Percentiles rank a stretch among this genome's conserved stretches.
phyloP scores from a whole-genome alignment of 208 protist genomes.

The Tetramitus jugosus region DNA sequence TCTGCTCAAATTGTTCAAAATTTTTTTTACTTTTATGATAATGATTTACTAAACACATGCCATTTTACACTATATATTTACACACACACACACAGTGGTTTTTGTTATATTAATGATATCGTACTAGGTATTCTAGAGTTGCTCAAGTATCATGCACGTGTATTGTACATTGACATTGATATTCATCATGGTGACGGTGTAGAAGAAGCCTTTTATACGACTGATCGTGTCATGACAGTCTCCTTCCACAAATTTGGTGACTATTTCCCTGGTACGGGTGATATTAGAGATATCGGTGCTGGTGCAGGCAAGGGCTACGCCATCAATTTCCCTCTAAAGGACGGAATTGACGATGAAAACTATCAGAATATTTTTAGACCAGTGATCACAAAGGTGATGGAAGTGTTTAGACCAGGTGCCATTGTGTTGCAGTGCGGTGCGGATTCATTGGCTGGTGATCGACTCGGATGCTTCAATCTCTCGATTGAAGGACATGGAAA shows the following conservation, averaged over 20 bases:
- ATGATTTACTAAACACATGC: too few relatives aligned
- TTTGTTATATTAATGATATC: conserved; percentile 99
- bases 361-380: conserved; percentile 87
- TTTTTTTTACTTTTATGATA: too few relatives aligned
- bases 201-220: conserved; percentile 96
- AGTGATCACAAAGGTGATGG: conserved; percentile 78
- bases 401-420: conserved; percentile 81
- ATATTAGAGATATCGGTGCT: conserved; percentile 67
- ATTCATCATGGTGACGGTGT: conserved; percentile 99
- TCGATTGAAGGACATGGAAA: conserved; percentile 76
- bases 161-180: conserved; percentile 99
- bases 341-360: conserved; percentile 70
- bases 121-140: conserved; percentile 97
- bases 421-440: conserved; percentile 98
- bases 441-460: conserved; percentile 93
- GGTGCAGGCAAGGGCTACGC: conserved; percentile 56
- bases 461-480: conserved; percentile 90
- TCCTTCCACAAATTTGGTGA: conserved; percentile 98
- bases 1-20: too few relatives aligned
- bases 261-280: conserved; percentile 96
- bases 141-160: conserved; percentile 84
- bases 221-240: conserved; percentile 98
- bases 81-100: too few relatives aligned
- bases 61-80: too few relatives aligned
- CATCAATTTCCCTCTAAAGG: conserved; percentile 73